Conservation (phyloP, 1,284 basidiomycete species). For the Stereum hirsutum region DNA sequence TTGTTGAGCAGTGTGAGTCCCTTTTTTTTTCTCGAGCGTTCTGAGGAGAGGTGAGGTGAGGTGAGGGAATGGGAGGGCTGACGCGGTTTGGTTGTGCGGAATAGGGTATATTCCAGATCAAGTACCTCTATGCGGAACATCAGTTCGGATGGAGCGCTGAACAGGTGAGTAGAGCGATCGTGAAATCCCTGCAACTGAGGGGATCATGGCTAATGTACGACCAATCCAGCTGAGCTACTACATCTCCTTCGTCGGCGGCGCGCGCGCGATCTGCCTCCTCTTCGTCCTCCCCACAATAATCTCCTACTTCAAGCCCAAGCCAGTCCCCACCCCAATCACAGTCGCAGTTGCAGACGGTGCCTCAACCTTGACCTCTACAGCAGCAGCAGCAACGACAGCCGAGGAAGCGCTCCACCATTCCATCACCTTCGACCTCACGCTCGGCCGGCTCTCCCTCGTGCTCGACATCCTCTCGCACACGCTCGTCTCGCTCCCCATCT, state of each 20-base stretch:
- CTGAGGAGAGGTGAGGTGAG: no score
- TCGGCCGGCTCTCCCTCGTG: slow-evolving; percentile 50
- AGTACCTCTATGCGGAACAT: slow-evolving; percentile 51
- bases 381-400: slow-evolving; percentile 27
- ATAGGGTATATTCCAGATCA: slow-evolving; percentile 49
- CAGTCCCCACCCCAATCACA: slow-evolving; percentile 8
- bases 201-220: no score
- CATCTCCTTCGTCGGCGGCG: slow-evolving; percentile 41
- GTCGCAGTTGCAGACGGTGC: slow-evolving; percentile 6
- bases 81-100: slow-evolving; percentile 2
- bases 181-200: no score
- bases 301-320: slow-evolving; percentile 33
- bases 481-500: slow-evolving; percentile 43
- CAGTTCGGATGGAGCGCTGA: slow-evolving; percentile 49
- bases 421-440: slow-evolving; percentile 59
- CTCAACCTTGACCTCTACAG: slow-evolving; percentile 9
- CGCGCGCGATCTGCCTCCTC: slow-evolving; percentile 44
- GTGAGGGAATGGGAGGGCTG: background rate
- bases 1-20: slow-evolving; percentile 37
- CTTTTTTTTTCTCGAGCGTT: background rate
- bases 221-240: slow-evolving; percentile 55
- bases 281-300: slow-evolving; percentile 38
- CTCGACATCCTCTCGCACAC: slow-evolving; percentile 59
- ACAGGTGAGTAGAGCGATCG: no score
- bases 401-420: slow-evolving; percentile 45